phyloP scores from a whole-genome alignment of 2,329 filamentous ascomycete species.

The Pseudogymnoascus sp. region DNA sequence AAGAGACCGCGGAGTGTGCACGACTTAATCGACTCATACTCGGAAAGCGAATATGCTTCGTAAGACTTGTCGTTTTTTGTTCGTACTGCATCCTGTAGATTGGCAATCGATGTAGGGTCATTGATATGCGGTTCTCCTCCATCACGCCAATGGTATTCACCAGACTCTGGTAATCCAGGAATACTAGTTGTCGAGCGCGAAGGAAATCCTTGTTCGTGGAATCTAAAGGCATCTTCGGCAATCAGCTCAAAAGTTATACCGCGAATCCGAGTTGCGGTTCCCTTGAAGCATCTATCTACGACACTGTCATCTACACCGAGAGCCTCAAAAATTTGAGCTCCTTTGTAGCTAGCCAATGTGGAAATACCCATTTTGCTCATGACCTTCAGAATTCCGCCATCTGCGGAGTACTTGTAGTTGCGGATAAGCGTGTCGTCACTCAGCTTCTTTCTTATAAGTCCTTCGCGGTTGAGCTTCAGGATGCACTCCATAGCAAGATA shows the following conservation, averaged over 20 bases:
- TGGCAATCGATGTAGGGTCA: conserved; percentile 88
- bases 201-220: conserved; percentile 90
- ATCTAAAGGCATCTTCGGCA: conserved; percentile 85
- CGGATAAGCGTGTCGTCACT: conserved; percentile 73
- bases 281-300: conserved; percentile 88
- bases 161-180: conserved; percentile 78
- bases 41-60: conserved; percentile 85
- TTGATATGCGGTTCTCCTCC: conserved; percentile 93
- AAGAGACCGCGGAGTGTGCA: conserved; percentile 90
- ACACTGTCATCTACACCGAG: conserved; percentile 87
- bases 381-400: conserved; percentile 94
- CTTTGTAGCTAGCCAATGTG: conserved; percentile 92
- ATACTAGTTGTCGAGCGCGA: conserved; percentile 67
- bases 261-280: conserved; percentile 88
- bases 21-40: conserved; percentile 93
- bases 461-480: conserved; percentile 89
- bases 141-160: conserved; percentile 97
- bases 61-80: conserved; percentile 99
- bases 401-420: conserved; percentile 95
- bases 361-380: conserved; percentile 99
- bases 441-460: conserved; percentile 83
- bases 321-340: conserved; percentile 94
- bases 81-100: conserved; percentile 91
- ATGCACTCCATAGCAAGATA: conserved; percentile 96
- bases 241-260: conserved; percentile 91